Evolutionary conservation across 208 protist genomes (phyloP), one percentile per base, ranked within the genome.

Genomic region (Herpetomonas tarakana): DNA sequence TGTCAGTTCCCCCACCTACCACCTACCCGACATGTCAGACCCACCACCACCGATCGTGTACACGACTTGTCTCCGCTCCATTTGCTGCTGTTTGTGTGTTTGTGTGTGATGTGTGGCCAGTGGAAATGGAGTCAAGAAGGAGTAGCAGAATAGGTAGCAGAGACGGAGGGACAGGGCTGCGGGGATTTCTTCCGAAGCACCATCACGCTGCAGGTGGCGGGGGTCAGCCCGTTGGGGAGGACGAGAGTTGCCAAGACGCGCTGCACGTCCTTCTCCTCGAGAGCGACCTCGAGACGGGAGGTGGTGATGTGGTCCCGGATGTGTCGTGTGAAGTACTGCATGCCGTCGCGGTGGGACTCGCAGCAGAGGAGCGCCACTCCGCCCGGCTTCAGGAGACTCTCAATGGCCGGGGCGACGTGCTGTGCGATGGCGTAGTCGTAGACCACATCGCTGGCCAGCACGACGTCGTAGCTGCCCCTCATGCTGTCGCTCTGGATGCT

Each of bases 271-370:
- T 18, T 16, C 19, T 66, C 51, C 21, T 68, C 65, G 35, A 58
- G 54, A 35, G 61, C 25, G 11, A 80, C 69, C 12, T 65, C 65
- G 31, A 87, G 63, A 11, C 61, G 65, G 16, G 58, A 35, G 24
- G 54, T 55, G 3, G 47, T 28, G 28, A 65, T 66, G 11, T 57
- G 44, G 1, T 22, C 4, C 18, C 62, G 60, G 26, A 79, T 73
- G 24, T 52, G 61, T 0, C 35, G 18, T 0, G 73, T 46, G 56
- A 87, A 87, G 21, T 30, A 51, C 21, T 22, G 2, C 80, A 87
- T 83, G 27, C 74, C 75, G 54, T 88, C 81, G 12, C 81, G 68
- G 56, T 88, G 76, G 21, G 74, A 58, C 52, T 88, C 80, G 56
- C 81, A 88, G 61, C 81, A 88, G 21, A 88, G 54, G 14, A 84